These are phyloP conservation scores for Choricystis sp. DNA, from an alignment of 139 green algal genomes.

Conservation along the genomic window DNA sequence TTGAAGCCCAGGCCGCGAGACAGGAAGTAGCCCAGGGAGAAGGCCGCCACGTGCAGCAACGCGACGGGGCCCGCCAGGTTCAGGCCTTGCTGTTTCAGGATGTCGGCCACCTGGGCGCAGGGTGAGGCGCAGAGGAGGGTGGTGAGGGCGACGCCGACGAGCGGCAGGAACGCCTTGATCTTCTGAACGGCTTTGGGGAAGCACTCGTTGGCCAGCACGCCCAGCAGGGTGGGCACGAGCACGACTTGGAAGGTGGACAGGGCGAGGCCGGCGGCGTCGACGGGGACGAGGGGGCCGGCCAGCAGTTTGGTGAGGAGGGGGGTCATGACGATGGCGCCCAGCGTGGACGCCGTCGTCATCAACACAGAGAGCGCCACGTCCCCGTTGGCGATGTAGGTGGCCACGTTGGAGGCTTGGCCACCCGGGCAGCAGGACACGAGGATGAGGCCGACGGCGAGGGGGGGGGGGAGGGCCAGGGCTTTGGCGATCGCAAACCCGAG, in stretches of 20 bases:
- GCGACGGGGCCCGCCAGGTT: conserved; percentile 21
- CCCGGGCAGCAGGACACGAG: conserved; percentile 65
- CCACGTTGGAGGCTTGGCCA: conserved; percentile 58
- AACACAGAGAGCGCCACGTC: conserved; percentile 72
- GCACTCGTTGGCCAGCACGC: conserved; percentile 39
- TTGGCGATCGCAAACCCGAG: conserved; percentile 40
- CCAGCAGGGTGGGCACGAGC: conserved; percentile 49
- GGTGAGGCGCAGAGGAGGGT: conserved; percentile 45
- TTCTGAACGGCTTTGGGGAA: conserved; percentile 32
- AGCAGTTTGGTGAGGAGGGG: conserved; percentile 53
- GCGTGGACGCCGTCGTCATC: conserved; percentile 64
- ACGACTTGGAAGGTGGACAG: conserved; percentile 52
- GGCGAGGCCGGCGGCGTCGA: conserved; percentile 42
- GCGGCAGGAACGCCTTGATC: conserved; percentile 33
- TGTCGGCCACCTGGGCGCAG: conserved; percentile 28
- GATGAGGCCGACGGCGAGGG: conserved; percentile 49
- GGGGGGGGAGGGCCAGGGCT: conserved; percentile 22
- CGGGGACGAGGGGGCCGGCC: conserved; percentile 51
- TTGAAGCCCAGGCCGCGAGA: conserved; percentile 33
- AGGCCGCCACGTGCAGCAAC: conserved; percentile 42
- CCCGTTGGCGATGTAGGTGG: conserved; percentile 63
- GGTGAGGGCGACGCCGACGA: conserved; percentile 46
- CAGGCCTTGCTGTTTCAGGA: conserved; percentile 31
- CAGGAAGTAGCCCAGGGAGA: conserved; percentile 48
- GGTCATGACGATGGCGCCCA: conserved; percentile 69